These are phyloP conservation scores for Chamaenerion angustifolium DNA, from an alignment of 345 rosid genomes.

Conservation along the genomic window DNA sequence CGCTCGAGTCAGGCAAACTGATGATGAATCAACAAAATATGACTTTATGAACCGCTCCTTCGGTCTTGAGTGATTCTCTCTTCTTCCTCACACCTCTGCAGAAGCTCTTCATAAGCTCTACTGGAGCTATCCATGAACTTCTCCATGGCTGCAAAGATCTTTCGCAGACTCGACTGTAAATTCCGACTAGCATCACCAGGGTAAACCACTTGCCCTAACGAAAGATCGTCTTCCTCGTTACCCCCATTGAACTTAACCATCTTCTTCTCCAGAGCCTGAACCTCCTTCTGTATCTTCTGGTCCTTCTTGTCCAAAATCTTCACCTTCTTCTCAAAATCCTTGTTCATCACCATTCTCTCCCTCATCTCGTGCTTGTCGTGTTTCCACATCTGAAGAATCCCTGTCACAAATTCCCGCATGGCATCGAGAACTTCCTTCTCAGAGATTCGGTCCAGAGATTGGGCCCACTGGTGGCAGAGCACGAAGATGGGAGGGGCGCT, in stretches of 20 bases:
- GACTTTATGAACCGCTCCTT: too few species aligned
- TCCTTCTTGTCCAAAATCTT: constrained; percentile 33
- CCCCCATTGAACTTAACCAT: constrained; percentile 36
- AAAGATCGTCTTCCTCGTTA: constrained; percentile 15
- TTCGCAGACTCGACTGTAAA: constrained; percentile 56
- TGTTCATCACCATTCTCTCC: constrained; percentile 32
- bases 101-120: constrained; percentile 69
- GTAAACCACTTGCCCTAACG: constrained; percentile 39
- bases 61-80: constrained; percentile 3
- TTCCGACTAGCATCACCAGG: constrained; percentile 59
- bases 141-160: constrained; percentile 84
- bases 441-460: constrained; percentile 59
- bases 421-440: constrained; percentile 81
- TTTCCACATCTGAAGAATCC: constrained; percentile 74
- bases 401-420: constrained; percentile 45
- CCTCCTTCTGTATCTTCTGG: constrained; percentile 73
- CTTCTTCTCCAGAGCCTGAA: constrained; percentile 83
- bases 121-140: constrained; percentile 50
- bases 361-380: constrained; percentile 48
- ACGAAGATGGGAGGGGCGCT: constrained; percentile 93
- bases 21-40: too few species aligned
- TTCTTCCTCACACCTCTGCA: constrained; percentile 63
- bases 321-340: constrained; percentile 51
- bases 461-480: constrained; percentile 93
- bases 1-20: too few species aligned